phyloP scores from a whole-genome alignment of 2,329 filamentous ascomycete genomes.

The Microascus cirrosus region DNA sequence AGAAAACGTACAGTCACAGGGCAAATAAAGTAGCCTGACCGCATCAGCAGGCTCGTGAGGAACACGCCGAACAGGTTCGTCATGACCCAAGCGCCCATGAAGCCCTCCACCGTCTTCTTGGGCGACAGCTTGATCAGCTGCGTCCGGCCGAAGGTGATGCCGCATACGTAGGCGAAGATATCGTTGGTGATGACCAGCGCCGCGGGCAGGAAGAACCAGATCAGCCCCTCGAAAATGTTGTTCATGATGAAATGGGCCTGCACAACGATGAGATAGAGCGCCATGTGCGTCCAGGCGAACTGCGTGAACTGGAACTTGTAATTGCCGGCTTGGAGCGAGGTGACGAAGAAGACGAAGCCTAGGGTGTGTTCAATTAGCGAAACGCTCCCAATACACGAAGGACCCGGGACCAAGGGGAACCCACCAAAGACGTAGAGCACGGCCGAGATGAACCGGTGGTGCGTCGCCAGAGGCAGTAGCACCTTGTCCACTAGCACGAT shows the following conservation, averaged over 20 bases:
- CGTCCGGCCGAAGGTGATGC: slow-evolving; percentile 91
- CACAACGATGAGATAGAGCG: slow-evolving; percentile 91
- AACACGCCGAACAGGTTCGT: slow-evolving; percentile 77
- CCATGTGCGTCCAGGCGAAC: slow-evolving; percentile 99
- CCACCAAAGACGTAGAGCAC: slow-evolving; percentile 93
- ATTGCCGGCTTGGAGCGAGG: slow-evolving; percentile 85
- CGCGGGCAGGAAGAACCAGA: slow-evolving; percentile 97
- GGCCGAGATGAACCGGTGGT: slow-evolving; percentile 98
- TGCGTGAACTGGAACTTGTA: slow-evolving; percentile 99
- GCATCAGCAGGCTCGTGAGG: slow-evolving; percentile 74
- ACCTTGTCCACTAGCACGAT: slow-evolving; percentile 92
- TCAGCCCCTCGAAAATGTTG: slow-evolving; percentile 98
- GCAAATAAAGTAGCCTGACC: slow-evolving; percentile 96
- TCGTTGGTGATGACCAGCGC: slow-evolving; percentile 96
- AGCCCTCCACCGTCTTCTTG: slow-evolving; percentile 98
- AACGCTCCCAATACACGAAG: too few species aligned
- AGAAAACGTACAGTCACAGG: slow-evolving; percentile 62
- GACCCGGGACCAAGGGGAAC: too few species aligned
- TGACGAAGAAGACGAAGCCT: slow-evolving; percentile 98
- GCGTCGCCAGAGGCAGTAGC: slow-evolving; percentile 83
- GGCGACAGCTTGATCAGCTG: slow-evolving; percentile 96
- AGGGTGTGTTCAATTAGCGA: neutral
- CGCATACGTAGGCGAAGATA: slow-evolving; percentile 95
- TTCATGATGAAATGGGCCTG: slow-evolving; percentile 99
- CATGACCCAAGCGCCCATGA: slow-evolving; percentile 92